phyloP scores from a whole-genome alignment of 2,329 filamentous ascomycete species.

The Cladosporium velox region DNA sequence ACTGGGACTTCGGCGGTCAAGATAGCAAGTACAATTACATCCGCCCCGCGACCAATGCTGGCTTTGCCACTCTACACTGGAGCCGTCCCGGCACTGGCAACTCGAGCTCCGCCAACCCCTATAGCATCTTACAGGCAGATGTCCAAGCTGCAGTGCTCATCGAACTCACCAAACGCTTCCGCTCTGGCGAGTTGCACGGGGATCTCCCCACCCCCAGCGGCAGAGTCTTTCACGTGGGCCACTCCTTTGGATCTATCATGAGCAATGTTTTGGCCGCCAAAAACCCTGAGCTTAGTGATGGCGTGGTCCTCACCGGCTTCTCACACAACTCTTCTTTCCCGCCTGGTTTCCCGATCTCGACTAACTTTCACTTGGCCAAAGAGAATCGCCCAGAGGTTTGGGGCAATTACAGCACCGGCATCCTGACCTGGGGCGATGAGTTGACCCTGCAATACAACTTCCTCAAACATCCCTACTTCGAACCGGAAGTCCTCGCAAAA shows the following conservation, averaged over 20 bases:
- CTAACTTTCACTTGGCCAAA: conserved; percentile 24
- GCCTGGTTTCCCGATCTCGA: conserved; percentile 9
- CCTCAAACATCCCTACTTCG: conserved; percentile 34
- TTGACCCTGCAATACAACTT: conserved; percentile 38
- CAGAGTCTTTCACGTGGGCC: conserved; percentile 29
- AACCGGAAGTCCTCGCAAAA: conserved; percentile 35
- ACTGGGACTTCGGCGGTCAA: conserved; percentile 25
- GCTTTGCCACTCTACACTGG: conserved; percentile 27
- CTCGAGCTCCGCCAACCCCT: conserved; percentile 23
- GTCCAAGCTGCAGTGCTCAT: conserved; percentile 25
- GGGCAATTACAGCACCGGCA: conserved; percentile 23
- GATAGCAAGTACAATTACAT: conserved; percentile 27
- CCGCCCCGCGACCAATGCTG: conserved; percentile 22
- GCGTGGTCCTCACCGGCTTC: conserved; percentile 27
- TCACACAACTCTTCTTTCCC: not conserved
- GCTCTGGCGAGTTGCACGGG: conserved; percentile 22
- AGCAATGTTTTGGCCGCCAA: conserved; percentile 22
- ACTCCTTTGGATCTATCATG: conserved; percentile 26
- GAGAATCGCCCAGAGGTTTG: conserved; percentile 24
- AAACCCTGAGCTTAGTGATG: conserved; percentile 24
- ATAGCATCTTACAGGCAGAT: conserved; percentile 24
- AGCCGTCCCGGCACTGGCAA: conserved; percentile 27
- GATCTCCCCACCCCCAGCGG: conserved; percentile 12
- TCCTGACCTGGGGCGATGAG: conserved; percentile 26
- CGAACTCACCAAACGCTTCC: conserved; percentile 23